phyloP scores from a whole-genome alignment of 140 eudicot genomes.

The Erigeron philadelphicus region DNA sequence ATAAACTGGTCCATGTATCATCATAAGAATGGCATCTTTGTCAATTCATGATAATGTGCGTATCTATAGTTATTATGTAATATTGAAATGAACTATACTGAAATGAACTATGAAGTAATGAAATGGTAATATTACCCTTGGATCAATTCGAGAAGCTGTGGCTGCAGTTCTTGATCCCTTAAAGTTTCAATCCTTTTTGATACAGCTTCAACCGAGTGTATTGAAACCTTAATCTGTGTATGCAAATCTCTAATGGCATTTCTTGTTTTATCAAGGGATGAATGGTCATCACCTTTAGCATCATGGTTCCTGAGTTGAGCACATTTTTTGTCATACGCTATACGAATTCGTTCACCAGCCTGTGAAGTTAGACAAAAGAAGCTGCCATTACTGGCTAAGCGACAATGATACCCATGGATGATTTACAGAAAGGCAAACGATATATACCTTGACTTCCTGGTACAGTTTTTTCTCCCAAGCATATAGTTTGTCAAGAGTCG shows the following conservation, averaged over 20 bases:
- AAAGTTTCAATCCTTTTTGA: conserved; percentile 88
- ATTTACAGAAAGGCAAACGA: background rate
- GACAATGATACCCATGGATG: conserved; percentile 3
- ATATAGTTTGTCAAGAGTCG: conserved; percentile 72
- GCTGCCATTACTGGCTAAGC: background rate
- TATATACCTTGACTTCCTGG: conserved; percentile 87
- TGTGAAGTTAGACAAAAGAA: conserved; percentile 32
- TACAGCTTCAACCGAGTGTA: conserved; percentile 88
- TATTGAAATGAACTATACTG: too few species aligned
- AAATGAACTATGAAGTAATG: background rate
- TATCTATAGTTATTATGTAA: background rate
- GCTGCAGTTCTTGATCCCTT: conserved; percentile 88
- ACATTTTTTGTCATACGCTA: conserved; percentile 85
- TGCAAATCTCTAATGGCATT: conserved; percentile 65
- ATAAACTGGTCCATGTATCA: conserved; percentile 45
- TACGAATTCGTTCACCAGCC: conserved; percentile 91
- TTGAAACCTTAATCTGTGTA: conserved; percentile 87
- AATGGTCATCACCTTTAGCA: conserved; percentile 78
- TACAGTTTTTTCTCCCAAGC: conserved; percentile 97
- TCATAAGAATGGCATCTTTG: conserved; percentile 4
- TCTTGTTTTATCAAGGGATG: conserved; percentile 67
- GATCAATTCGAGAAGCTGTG: conserved; percentile 76
- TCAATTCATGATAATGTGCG: conserved; percentile 11
- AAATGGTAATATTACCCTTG: conserved; percentile 59
- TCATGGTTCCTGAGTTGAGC: conserved; percentile 73